A percentile compares a stretch with the other conserved stretches of the same genome.
Evolutionary conservation across 768 basidiomycete species (phyloP).

Genomic region (Podaxis rugospora): DNA sequence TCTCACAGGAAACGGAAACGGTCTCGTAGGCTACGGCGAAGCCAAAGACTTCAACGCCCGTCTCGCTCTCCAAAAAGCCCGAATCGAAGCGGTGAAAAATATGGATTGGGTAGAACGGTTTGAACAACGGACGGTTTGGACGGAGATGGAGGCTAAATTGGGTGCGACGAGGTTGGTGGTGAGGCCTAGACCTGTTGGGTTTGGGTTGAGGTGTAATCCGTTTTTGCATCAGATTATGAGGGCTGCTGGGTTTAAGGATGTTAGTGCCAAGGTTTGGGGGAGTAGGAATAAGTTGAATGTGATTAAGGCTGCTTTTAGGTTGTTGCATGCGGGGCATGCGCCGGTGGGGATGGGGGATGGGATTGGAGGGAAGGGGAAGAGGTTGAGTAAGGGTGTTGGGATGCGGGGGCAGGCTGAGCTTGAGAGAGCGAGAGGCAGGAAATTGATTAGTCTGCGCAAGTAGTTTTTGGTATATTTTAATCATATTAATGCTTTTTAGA

Average conservation of each 20-base stretch:
- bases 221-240: conserved; percentile 85
- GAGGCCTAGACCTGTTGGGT: conserved; percentile 82
- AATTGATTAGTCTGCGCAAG: conserved; percentile 61
- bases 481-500: too few relatives aligned
- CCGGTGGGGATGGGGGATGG: conserved; percentile 83
- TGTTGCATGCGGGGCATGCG: conserved; percentile 82
- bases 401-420: conserved; percentile 63
- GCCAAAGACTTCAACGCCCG: conserved; percentile 63
- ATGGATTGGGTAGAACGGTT: conserved; percentile 96
- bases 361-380: conserved; percentile 64
- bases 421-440: conserved; percentile 81
- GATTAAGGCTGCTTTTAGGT: conserved; percentile 77
- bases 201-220: conserved; percentile 88
- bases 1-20: conserved; percentile 80
- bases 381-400: conserved; percentile 72
- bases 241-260: conserved; percentile 93
- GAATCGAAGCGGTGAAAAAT: conserved; percentile 64
- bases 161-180: conserved; percentile 79
- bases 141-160: conserved; percentile 80
- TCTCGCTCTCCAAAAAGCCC: conserved; percentile 55
- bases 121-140: conserved; percentile 93
- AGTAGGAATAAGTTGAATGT: conserved; percentile 84
- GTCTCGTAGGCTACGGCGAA: conserved; percentile 78
- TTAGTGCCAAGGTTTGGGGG: conserved; percentile 93
- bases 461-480: conserved; percentile 10